phyloP scores from a whole-genome alignment of 257 asterid genomes.

The Salvia splendens region DNA sequence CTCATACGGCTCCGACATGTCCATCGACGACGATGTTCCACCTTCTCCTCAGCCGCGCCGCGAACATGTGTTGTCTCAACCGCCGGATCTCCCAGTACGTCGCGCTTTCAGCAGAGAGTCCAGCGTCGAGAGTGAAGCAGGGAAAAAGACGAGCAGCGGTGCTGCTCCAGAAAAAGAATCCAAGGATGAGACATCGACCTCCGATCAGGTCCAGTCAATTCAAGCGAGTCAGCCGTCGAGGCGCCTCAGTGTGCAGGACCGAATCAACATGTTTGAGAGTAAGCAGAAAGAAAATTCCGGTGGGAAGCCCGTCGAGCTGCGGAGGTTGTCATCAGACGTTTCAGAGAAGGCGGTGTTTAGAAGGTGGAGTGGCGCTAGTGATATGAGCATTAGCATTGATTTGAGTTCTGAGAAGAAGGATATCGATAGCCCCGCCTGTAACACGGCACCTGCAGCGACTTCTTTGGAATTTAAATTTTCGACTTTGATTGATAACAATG shows the following conservation, averaged over 20 bases:
- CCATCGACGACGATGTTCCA: constrained; percentile 45
- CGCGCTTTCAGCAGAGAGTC: constrained; percentile 40
- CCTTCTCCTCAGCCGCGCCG: constrained; percentile 40
- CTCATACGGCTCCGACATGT: constrained; percentile 59
- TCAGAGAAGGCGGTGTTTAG: constrained; percentile 60
- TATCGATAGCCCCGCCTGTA: constrained; percentile 54
- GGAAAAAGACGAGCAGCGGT: constrained; percentile 19
- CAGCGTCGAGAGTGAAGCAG: constrained; percentile 39
- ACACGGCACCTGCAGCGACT: constrained; percentile 50
- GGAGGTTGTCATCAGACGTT: constrained; percentile 72
- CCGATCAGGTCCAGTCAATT: constrained; percentile 37
- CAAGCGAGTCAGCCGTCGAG: constrained; percentile 56
- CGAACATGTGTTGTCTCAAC: constrained; percentile 31
- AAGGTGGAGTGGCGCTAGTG: constrained; percentile 96
- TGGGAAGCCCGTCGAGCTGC: constrained; percentile 65
- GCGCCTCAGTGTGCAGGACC: constrained; percentile 90
- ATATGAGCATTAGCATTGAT: constrained; percentile 76
- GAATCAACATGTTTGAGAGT: constrained; percentile 80
- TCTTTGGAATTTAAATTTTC: constrained; percentile 44
- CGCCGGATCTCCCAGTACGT: constrained; percentile 27
- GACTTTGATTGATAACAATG: constrained; percentile 32
- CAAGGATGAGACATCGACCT: constrained; percentile 38
- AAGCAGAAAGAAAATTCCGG: constrained; percentile 86
- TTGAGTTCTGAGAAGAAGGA: constrained; percentile 74
- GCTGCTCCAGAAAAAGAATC: constrained; percentile 33